phyloP scores from a whole-genome alignment of 176 grass and related monocot species.

The Juncus inflexus region DNA sequence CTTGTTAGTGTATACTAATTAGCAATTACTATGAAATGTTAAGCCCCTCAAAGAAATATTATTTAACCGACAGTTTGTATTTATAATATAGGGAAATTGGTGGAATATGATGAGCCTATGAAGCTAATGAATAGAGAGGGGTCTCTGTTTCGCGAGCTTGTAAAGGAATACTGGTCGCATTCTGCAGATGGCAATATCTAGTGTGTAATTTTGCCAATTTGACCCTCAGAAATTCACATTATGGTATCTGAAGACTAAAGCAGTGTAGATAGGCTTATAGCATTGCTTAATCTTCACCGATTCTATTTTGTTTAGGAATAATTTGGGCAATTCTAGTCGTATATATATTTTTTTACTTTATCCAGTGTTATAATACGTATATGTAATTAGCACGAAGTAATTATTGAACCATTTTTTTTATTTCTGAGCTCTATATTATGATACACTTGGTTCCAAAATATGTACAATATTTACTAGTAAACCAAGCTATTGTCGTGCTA shows the following conservation, averaged over 20 bases:
- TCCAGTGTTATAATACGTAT: too few relatives aligned
- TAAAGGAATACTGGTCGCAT: constrained; percentile 81
- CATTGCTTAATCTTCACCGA: not conserved
- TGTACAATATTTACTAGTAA: not conserved
- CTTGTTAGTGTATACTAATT: too few relatives aligned
- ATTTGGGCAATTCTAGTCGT: too few relatives aligned
- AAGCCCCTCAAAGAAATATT: not conserved
- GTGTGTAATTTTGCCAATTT: not conserved
- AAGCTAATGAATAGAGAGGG: constrained; percentile 75
- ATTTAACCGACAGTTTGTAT: not conserved
- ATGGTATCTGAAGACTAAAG: not conserved
- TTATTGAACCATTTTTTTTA: too few relatives aligned
- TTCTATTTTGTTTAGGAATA: not conserved
- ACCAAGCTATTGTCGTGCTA: too few relatives aligned
- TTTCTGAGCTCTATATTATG: not conserved
- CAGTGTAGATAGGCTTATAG: not conserved
- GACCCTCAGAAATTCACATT: not conserved
- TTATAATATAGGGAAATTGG: constrained; percentile 40
- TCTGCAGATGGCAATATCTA: constrained; percentile 32
- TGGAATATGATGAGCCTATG: constrained; percentile 64
- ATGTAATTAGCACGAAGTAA: too few relatives aligned
- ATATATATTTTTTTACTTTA: too few relatives aligned
- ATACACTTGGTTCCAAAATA: constrained; percentile 9
- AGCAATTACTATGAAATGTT: not conserved
- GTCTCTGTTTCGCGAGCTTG: constrained; percentile 49